phyloP scores from a whole-genome alignment of 345 rosid species.

The Jatropha curcas region DNA sequence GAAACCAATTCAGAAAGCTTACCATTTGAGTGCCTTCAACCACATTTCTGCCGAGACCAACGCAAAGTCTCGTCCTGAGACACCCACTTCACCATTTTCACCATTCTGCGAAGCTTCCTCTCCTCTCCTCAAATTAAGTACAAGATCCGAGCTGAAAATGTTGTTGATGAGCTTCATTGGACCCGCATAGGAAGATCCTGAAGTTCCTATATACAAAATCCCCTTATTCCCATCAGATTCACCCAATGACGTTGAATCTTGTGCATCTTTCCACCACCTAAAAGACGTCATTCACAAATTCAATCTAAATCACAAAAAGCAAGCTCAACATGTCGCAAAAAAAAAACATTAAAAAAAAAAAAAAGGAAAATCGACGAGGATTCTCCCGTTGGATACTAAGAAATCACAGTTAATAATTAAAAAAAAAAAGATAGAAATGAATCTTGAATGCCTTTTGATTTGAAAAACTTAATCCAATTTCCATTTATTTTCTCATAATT shows the following conservation, averaged over 20 bases:
- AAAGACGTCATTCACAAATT: constrained; percentile 15
- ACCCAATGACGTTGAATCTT: constrained; percentile 37
- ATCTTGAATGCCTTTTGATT: not conserved
- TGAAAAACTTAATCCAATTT: not conserved
- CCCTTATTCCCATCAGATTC: constrained; percentile 61
- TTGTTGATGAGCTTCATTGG: constrained; percentile 94
- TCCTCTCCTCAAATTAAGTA: constrained; percentile 74
- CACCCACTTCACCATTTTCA: constrained; percentile 68
- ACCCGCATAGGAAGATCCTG: constrained; percentile 64
- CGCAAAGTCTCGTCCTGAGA: constrained; percentile 89
- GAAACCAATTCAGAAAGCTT: constrained; percentile 16
- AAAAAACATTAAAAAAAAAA: not conserved
- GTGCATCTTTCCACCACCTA: constrained; percentile 98
- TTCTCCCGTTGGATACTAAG: not conserved
- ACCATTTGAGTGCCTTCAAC: constrained; percentile 93
- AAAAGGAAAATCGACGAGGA: not conserved
- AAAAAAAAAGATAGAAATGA: not conserved
- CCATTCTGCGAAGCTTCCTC: constrained; percentile 51
- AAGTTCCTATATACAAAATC: constrained; percentile 63
- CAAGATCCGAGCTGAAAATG: constrained; percentile 78
- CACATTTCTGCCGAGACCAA: constrained; percentile 95
- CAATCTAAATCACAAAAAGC: constrained; percentile 19
- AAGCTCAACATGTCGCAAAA: not conserved
- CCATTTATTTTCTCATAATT: too few species aligned
- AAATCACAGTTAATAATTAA: not conserved